phyloP scores from a whole-genome alignment of 2,329 filamentous ascomycete species.

The Alternaria hordeiaustralica region DNA sequence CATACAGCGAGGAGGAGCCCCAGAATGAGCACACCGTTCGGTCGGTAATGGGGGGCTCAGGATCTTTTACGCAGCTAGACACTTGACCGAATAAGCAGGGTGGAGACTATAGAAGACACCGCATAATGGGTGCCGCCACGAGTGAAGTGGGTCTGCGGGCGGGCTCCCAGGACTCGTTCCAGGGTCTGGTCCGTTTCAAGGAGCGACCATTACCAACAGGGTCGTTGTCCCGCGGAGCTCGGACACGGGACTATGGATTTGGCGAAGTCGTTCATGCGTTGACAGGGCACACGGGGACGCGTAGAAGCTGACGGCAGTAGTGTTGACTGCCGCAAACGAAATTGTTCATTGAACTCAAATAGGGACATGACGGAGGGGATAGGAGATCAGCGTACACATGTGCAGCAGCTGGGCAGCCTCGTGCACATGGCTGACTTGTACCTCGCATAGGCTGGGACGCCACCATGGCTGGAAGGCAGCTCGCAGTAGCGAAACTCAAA shows the following conservation, averaged over 20 bases:
- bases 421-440: background rate
- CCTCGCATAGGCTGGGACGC: background rate
- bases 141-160: constrained; percentile 26
- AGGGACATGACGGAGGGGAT: background rate
- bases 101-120: constrained; percentile 21
- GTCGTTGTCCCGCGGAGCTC: constrained; percentile 19
- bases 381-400: background rate
- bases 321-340: constrained; percentile 8
- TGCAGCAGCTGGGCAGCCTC: background rate
- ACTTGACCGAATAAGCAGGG: constrained; percentile 4
- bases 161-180: constrained; percentile 17
- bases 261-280: constrained; percentile 12
- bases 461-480: background rate
- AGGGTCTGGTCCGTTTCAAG: constrained; percentile 30
- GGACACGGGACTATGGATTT: background rate
- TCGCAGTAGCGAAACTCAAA: constrained; percentile 1
- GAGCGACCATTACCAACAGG: constrained; percentile 14
- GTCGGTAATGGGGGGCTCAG: constrained; percentile 7
- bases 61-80: constrained; percentile 23
- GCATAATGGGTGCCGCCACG: constrained; percentile 23
- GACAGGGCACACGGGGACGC: background rate
- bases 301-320: background rate
- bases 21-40: constrained; percentile 2
- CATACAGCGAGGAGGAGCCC: constrained; percentile 10
- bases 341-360: background rate